Evolutionary conservation across 2,329 filamentous ascomycete species (phyloP), one percentile per base, ranked within the genome.

Genomic region (Aspergillus brasiliensis): DNA sequence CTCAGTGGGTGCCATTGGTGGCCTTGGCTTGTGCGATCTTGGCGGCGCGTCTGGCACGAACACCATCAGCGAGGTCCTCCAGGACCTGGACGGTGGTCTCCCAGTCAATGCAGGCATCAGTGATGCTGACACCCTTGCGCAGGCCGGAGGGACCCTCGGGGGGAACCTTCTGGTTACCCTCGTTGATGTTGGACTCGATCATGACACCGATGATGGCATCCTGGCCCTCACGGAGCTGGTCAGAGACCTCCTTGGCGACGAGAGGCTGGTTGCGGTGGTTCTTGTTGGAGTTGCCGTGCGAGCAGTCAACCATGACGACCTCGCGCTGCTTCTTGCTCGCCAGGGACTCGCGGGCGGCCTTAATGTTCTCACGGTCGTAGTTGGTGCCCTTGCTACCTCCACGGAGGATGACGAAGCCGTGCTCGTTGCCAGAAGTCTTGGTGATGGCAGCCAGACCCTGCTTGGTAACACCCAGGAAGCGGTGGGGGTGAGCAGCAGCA

Each of bases 381-480:
- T 99, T 99, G 68, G 95, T 92, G 11, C 95, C 95, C 78, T 88
- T 91, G 72, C 87, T 94, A 64, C 95, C 95, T 65, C 95, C 95
- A 63, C 95, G 88, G 62, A 99, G 84, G 72, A 99, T 97, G 54
- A 98, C 91, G 74, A 99, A 99, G 73, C 95, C 96, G 79, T 99
- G 92, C 80, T 97, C 91, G 77, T 99, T 99, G 57, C 95, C 95
- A 59, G 85, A 86, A 15, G 95, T 99, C 77, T 91, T 88, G 52
- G 93, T 97, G 70, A 99, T 98, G 63, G 95, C 93, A 48, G 94
- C 95, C 62, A 97, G 83, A 62, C 95, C 95, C 74, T 97, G 93
- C 84, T 99, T 99, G 31, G 95, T 99, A 52, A 99, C 95, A 78
- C 93, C 94, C 84, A 99, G 90, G 84, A 99, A 99, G 82, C 97